These are phyloP conservation scores for Wallacemonas rigidus DNA, from an alignment of 208 protist genomes.

Conservation along the genomic window DNA sequence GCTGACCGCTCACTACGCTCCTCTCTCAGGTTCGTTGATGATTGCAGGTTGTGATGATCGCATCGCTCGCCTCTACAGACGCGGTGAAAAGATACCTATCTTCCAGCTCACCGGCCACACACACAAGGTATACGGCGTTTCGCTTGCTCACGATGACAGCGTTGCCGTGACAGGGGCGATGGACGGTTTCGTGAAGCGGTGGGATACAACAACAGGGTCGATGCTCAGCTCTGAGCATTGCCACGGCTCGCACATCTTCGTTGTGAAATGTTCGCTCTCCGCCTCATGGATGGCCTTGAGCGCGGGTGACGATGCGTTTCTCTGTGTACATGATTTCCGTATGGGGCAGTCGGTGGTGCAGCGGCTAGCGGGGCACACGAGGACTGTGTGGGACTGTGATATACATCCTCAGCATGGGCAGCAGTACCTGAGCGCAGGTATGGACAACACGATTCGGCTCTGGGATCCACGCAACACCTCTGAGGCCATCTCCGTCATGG, in stretches of 20 bases:
- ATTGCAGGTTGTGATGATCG: slow-evolving; percentile 28
- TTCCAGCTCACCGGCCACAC: slow-evolving; percentile 36
- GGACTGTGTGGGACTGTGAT: slow-evolving; percentile 66
- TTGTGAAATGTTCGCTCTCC: slow-evolving; percentile 36
- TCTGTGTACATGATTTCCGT: slow-evolving; percentile 76
- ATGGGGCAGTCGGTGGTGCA: slow-evolving; percentile 34
- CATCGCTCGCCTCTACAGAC: slow-evolving; percentile 24
- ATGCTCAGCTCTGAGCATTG: slow-evolving; percentile 28
- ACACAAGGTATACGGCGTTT: slow-evolving; percentile 45
- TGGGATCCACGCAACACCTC: slow-evolving; percentile 60
- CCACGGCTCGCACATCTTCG: slow-evolving; percentile 62
- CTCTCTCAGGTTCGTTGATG: slow-evolving; percentile 19
- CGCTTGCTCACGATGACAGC: slow-evolving; percentile 26
- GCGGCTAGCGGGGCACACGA: slow-evolving; percentile 49
- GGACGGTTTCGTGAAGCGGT: slow-evolving; percentile 54
- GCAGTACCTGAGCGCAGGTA: slow-evolving; percentile 57
- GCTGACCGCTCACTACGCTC: slow-evolving; percentile 23
- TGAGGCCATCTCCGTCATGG: slow-evolving; percentile 25
- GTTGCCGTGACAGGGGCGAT: slow-evolving; percentile 55
- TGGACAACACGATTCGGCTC: slow-evolving; percentile 60
- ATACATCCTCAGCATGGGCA: slow-evolving; percentile 34
- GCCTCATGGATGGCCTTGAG: slow-evolving; percentile 48
- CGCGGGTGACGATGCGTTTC: slow-evolving; percentile 48
- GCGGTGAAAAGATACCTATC: not conserved
- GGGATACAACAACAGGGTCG: slow-evolving; percentile 48